Evolutionary conservation across 1,139 yeast species (phyloP), one percentile per base, ranked within the genome.

Genomic region (Arxiozyma slooffiae): DNA sequence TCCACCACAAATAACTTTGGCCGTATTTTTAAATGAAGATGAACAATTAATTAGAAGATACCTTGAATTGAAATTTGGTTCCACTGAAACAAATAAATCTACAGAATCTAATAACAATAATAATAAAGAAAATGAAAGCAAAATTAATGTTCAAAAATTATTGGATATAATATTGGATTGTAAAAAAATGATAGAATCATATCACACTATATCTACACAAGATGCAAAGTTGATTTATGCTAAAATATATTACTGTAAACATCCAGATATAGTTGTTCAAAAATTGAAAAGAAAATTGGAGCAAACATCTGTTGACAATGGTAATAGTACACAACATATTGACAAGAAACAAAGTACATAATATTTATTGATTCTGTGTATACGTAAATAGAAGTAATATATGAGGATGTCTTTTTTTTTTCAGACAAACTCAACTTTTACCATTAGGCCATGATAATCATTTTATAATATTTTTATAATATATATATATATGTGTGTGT

Each of bases 1-100:
- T 0, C 98, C 98, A 1, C 96, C 98, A 0, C 98, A 92, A 61
- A 85, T 92, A 39, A 96, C 97, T 0, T 71, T 92, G 51, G 95
- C 97, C 0, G 88, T 94, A 7, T 74, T 90, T 67, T 79, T 82
- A 67, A 75, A 76, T 48, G 78, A 76, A 22, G 85, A 89, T 65
- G 79, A 75, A 56, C 77, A 76, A n/a, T 67, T 85, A 30, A 78
- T 85, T 1, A 79, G 77, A 52, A 72, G 78, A 56, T 92, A 92
- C 66, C 68, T 90, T 56, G 76, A 76, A 51, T 70, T 74, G 59
- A 85, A 85, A 64, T 81, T 74, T 60, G 57, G 64, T 20, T 18
- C 18, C 43, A 51, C 50, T 40, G 57, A 54, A 46, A 67, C 63
- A 44, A 50, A 55, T 40, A 51, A 50, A 38, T 54, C 50, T 30